Percentiles rank a stretch among this genome's conserved stretches.
Conservation (phyloP, 2,329 filamentous ascomycete genomes). For the Fusarium sp. region DNA sequence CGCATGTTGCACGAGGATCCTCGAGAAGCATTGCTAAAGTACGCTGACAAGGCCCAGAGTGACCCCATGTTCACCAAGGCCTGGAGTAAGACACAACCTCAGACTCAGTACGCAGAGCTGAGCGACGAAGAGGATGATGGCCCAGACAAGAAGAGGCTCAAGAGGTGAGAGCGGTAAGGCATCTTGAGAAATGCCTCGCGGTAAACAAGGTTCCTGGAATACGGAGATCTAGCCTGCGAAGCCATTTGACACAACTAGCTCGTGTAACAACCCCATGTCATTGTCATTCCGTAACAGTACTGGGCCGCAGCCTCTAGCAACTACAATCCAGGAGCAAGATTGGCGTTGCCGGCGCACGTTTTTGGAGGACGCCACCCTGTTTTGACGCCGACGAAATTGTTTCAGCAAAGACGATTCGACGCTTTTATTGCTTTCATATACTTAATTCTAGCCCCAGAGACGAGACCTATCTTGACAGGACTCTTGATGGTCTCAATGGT, state of each 20-base stretch:
- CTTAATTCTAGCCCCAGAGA: background rate
- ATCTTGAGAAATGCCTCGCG: slow-evolving; percentile 11
- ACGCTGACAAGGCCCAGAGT: slow-evolving; percentile 90
- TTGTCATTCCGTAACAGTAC: slow-evolving; percentile 28
- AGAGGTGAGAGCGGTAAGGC: slow-evolving; percentile 54
- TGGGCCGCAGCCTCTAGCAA: slow-evolving; percentile 7
- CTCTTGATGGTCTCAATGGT: slow-evolving; percentile 4
- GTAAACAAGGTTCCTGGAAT: slow-evolving; percentile 9
- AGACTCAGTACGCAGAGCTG: slow-evolving; percentile 87
- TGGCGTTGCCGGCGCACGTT: background rate
- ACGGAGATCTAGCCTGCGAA: slow-evolving; percentile 14
- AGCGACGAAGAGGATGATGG: slow-evolving; percentile 83
- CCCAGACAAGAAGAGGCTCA: slow-evolving; percentile 71
- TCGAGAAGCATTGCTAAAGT: slow-evolving; percentile 90
- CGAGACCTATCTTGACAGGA: background rate
- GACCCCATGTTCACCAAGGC: slow-evolving; percentile 95
- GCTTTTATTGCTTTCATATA: background rate
- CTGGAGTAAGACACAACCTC: slow-evolving; percentile 90
- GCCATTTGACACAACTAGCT: slow-evolving; percentile 10
- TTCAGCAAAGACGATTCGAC: slow-evolving; percentile 1
- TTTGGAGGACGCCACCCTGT: slow-evolving; percentile 17
- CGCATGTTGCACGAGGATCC: slow-evolving; percentile 97
- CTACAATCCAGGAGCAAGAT: background rate
- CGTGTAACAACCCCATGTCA: slow-evolving; percentile 23
- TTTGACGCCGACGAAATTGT: background rate